Percentiles rank a stretch among this genome's conserved stretches.
Conservation (phyloP, 192 early-diverging fungal genomes). For the Endogone sp. region DNA sequence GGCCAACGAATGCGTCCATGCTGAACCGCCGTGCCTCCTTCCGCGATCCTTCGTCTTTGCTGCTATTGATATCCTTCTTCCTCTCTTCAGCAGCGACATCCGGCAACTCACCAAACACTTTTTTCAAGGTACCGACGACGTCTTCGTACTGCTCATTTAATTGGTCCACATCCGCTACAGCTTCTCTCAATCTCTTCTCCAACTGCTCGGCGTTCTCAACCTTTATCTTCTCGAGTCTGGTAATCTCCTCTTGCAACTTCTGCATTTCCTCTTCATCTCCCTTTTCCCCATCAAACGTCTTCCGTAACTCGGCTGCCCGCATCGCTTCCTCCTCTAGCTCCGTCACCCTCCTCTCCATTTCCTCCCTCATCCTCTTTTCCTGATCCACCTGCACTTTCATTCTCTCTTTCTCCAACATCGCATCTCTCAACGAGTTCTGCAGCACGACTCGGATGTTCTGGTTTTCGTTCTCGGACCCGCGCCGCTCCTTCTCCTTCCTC, state of each 20-base stretch:
- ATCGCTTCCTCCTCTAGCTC: not conserved
- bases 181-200: slow-evolving; percentile 25
- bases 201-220: slow-evolving; percentile 20
- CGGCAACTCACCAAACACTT: not conserved
- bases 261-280: slow-evolving; percentile 6
- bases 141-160: not conserved
- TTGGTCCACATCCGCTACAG: slow-evolving; percentile 19
- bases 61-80: not conserved
- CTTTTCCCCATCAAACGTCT: slow-evolving; percentile 6
- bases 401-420: slow-evolving; percentile 30
- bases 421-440: slow-evolving; percentile 32
- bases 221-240: slow-evolving; percentile 20
- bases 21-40: slow-evolving; percentile 7
- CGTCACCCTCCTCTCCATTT: not conserved
- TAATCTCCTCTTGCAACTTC: not conserved
- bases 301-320: not conserved
- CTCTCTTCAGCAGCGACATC: slow-evolving; percentile 4
- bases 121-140: not conserved
- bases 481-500: not conserved
- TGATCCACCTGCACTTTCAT: slow-evolving; percentile 26
- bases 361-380: slow-evolving; percentile 21
- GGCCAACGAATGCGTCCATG: slow-evolving; percentile 6
- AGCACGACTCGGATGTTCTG: slow-evolving; percentile 23
- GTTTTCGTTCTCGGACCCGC: not conserved
- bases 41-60: not conserved